Base-by-base conservation (phyloP, 2,329 filamentous ascomycete species). In the Hymenotorrendiella dingleyae region DNA sequence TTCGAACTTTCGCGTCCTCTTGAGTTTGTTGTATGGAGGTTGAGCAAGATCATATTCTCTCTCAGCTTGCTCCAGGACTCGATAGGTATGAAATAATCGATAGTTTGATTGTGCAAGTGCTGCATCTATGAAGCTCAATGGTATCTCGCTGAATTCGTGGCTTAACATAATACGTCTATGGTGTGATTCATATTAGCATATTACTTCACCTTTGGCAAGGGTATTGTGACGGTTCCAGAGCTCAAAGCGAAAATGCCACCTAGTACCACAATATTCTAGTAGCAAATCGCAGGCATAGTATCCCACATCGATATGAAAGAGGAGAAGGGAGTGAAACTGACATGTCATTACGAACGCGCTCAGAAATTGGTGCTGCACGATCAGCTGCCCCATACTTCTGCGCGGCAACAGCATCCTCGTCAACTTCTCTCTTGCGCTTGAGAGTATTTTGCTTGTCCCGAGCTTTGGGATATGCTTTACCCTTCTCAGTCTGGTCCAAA, bases 391-490 rank as follows among this genome's bases (percentile, higher is more conserved):
- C 54, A 35, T 60, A 61, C 37, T 61, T 65, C 14, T 54, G 52
- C 16, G 57, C 57, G 10, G 60, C 62, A 27, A 64, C 62, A 26
- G 63, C 62, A 38, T 64, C 62, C 41, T 62, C 56, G 38, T 62
- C 58, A 2, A 60, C 36, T 6, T 59, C 50, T 45, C 60, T 52
- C 41, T 67, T 67, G 35, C 64, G 60, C 47, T 66, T 67, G 29
- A 61, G 34, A 7, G 48, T 43, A 22, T 52, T 55, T 10, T 55
- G 49, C 19, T 52, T 60, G 42, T 64, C 63, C 45, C 65, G 64
- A 40, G 64, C 54, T 36, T 64, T 71, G 3, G 71, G 70, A 53
- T 74, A 74, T 4, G 53, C 44, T 0, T 50, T 50, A 27, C 61
- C 58, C 7, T 65, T 54, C 39, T 64, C 64, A 33, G 71, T 63